Percentiles rank a stretch among this genome's conserved stretches.
These are phyloP conservation scores for Dioscorea cayenensis DNA, from an alignment of 116 monocot genomes.

Conservation along the genomic window DNA sequence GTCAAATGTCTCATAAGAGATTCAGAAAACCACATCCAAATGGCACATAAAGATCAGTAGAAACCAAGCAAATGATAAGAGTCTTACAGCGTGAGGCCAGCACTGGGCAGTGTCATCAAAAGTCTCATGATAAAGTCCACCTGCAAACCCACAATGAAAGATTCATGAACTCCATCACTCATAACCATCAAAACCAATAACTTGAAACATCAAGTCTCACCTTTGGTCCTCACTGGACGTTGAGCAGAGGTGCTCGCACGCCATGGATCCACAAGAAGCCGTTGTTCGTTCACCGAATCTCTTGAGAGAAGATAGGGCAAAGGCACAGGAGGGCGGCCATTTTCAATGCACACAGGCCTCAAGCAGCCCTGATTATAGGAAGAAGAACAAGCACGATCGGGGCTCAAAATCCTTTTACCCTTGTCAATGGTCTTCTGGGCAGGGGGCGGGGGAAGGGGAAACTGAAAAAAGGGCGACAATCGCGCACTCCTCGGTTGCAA, in stretches of 20 bases:
- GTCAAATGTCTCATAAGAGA: too few relatives aligned
- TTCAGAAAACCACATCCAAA: too few relatives aligned
- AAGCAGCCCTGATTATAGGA: not conserved
- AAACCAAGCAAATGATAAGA: not conserved
- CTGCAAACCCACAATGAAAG: not conserved
- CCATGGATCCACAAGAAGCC: slow-evolving; percentile 1
- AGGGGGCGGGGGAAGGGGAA: not conserved
- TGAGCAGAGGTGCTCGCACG: not conserved
- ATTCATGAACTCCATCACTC: not conserved
- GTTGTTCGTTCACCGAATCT: not conserved
- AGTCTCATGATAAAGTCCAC: not conserved
- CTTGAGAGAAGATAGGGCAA: not conserved
- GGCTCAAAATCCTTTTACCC: not conserved
- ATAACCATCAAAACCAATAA: not conserved
- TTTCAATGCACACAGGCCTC: not conserved
- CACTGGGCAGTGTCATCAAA: not conserved
- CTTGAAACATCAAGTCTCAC: slow-evolving; percentile 2
- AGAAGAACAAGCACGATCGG: not conserved
- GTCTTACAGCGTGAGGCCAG: not conserved
- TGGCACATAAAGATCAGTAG: too few relatives aligned
- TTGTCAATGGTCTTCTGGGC: not conserved
- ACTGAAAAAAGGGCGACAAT: not conserved
- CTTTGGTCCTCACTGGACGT: not conserved
- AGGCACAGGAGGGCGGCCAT: not conserved
- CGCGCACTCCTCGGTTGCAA: not conserved